phyloP scores from a whole-genome alignment of 192 early-diverging fungal species.

The Entomortierella lignicola region DNA sequence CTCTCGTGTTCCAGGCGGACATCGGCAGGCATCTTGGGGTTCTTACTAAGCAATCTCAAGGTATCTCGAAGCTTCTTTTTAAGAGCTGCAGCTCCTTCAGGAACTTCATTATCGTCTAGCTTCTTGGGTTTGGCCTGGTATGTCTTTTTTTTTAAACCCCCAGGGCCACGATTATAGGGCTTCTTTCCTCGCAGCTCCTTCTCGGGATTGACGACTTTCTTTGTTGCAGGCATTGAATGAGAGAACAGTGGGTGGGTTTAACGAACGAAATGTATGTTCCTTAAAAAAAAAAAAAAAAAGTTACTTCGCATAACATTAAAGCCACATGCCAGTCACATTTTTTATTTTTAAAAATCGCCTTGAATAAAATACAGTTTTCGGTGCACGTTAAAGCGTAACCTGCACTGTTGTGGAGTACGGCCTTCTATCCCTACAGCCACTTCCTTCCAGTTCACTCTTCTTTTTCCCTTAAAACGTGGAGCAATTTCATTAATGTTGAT shows the following conservation, averaged over 20 bases:
- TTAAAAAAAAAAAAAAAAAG: slow-evolving; percentile 39
- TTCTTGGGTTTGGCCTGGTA: slow-evolving; percentile 51
- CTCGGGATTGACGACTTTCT: slow-evolving; percentile 49
- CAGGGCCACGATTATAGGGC: slow-evolving; percentile 35
- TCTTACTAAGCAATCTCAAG: slow-evolving; percentile 36
- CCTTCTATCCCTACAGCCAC: slow-evolving; percentile 29
- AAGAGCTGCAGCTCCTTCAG: slow-evolving; percentile 45
- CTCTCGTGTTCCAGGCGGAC: slow-evolving; percentile 45
- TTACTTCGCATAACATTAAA: background rate
- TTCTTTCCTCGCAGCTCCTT: slow-evolving; percentile 53
- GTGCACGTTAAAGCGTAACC: slow-evolving; percentile 14
- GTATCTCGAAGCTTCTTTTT: slow-evolving; percentile 62
- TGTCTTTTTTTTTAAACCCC: slow-evolving; percentile 27
- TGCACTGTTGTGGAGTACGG: slow-evolving; percentile 32
- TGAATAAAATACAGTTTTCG: slow-evolving; percentile 26
- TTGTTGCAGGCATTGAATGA: slow-evolving; percentile 40
- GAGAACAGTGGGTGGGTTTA: background rate
- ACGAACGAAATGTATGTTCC: background rate
- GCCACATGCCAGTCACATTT: background rate
- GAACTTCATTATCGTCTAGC: slow-evolving; percentile 36
- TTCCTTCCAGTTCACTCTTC: slow-evolving; percentile 7
- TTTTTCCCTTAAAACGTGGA: slow-evolving; percentile 16
- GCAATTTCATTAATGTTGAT: slow-evolving; percentile 1
- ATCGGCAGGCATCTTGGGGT: slow-evolving; percentile 56
- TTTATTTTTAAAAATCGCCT: slow-evolving; percentile 19